phyloP scores from a whole-genome alignment of 352 stramenopile species.

The Globisporangium polare region DNA sequence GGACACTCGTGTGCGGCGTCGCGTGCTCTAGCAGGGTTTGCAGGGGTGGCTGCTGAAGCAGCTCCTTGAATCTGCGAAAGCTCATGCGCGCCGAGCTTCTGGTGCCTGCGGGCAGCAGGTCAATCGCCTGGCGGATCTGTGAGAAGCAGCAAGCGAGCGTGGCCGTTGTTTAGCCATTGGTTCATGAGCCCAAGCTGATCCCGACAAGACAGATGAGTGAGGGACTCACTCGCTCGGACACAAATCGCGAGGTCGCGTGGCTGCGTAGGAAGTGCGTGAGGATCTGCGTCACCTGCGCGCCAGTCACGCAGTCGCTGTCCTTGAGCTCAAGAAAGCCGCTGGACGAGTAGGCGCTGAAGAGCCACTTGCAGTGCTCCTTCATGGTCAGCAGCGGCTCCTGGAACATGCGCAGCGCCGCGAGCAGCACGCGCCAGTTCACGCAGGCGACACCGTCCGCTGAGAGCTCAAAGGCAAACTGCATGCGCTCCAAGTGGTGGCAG shows the following conservation, averaged over 20 bases:
- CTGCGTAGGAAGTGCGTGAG: constrained; percentile 52
- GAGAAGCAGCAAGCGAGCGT: not conserved
- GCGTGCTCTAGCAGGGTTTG: constrained; percentile 33
- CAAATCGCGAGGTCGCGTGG: constrained; percentile 38
- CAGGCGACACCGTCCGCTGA: constrained; percentile 41
- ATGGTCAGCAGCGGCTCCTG: constrained; percentile 50
- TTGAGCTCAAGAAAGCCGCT: constrained; percentile 45
- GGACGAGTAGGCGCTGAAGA: constrained; percentile 54
- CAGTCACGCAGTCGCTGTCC: constrained; percentile 27
- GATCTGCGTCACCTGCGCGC: constrained; percentile 40
- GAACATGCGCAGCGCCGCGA: constrained; percentile 55
- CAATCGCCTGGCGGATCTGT: constrained; percentile 46
- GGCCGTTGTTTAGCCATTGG: not conserved
- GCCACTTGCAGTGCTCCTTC: constrained; percentile 51
- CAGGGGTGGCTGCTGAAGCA: constrained; percentile 45
- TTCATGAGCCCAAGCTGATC: not conserved
- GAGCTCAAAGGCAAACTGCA: constrained; percentile 65
- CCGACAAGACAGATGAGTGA: not conserved
- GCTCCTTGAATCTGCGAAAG: constrained; percentile 35
- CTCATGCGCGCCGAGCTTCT: constrained; percentile 35
- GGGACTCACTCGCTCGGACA: constrained; percentile 49
- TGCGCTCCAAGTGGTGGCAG: constrained; percentile 47
- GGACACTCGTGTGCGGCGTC: constrained; percentile 37
- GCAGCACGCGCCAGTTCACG: constrained; percentile 66
- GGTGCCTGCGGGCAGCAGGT: constrained; percentile 28